Evolutionary conservation across 805 yeast genomes (phyloP).

Genomic region (Starmerella kuoi): DNA sequence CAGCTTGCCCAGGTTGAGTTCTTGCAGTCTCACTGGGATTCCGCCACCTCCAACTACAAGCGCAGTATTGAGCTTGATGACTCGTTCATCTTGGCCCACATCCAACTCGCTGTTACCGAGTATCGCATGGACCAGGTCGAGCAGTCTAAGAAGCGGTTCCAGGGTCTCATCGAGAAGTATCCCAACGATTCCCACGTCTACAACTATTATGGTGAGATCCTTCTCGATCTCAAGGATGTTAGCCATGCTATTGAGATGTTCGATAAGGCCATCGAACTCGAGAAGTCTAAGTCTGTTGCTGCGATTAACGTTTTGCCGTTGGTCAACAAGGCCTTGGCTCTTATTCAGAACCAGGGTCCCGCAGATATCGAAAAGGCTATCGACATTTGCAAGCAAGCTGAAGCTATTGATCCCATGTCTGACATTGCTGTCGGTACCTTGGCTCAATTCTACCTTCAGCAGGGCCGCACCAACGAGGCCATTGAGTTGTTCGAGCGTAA

Average conservation of each 20-base stretch:
- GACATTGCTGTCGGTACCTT: constrained; percentile 84
- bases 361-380: constrained; percentile 47
- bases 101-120: constrained; percentile 84
- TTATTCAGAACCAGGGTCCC: constrained; percentile 25
- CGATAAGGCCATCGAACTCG: constrained; percentile 74
- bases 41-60: constrained; percentile 63
- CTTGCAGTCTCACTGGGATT: constrained; percentile 57
- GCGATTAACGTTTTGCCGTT: constrained; percentile 82
- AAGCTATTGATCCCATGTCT: constrained; percentile 71
- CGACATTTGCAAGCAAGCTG: constrained; percentile 57
- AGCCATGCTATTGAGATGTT: constrained; percentile 69
- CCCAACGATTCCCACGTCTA: constrained; percentile 85
- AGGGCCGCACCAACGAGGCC: constrained; percentile 72
- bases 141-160: constrained; percentile 53
- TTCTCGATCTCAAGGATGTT: constrained; percentile 66
- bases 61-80: constrained; percentile 66
- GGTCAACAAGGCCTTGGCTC: constrained; percentile 70
- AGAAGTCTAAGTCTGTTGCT: constrained; percentile 41
- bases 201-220: constrained; percentile 89
- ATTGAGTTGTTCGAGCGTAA: constrained; percentile 70
- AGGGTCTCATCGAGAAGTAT: constrained; percentile 43
- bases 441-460: constrained; percentile 82
- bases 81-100: constrained; percentile 67
- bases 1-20: constrained; percentile 90
- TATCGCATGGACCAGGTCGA: constrained; percentile 59